Conservation (phyloP, 805 yeast genomes). For the Cyberlindnera veronae region DNA sequence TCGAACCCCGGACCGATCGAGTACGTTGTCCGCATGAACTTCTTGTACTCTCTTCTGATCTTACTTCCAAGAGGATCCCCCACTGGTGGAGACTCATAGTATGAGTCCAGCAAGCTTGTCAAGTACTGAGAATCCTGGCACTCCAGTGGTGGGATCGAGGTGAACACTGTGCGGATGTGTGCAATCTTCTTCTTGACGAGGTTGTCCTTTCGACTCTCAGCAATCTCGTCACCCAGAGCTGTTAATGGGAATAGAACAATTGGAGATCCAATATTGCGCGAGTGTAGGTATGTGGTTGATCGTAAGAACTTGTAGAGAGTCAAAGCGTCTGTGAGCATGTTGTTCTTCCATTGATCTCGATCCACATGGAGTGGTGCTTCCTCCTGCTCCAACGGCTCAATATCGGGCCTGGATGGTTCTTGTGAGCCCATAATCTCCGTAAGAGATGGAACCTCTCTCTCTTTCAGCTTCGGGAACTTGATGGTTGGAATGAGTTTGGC, state of each 20-base stretch:
- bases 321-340: constrained; percentile 22
- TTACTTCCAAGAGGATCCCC: neutral
- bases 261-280: constrained; percentile 18
- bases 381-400: neutral
- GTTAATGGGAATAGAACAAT: constrained; percentile 21
- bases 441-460: constrained; percentile 12
- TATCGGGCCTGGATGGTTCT: neutral
- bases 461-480: constrained; percentile 13
- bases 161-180: constrained; percentile 17
- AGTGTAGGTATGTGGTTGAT: constrained; percentile 10
- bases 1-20: constrained; percentile 18
- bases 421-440: constrained; percentile 4
- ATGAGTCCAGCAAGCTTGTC: constrained; percentile 14
- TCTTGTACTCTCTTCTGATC: constrained; percentile 23
- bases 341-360: constrained; percentile 10
- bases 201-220: constrained; percentile 20
- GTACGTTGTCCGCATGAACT: constrained; percentile 22
- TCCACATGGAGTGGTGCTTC: constrained; percentile 5
- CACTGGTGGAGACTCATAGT: neutral
- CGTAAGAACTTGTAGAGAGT: constrained; percentile 19
- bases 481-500: constrained; percentile 5
- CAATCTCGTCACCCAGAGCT: constrained; percentile 20
- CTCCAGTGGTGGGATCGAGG: constrained; percentile 22
- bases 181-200: constrained; percentile 21
- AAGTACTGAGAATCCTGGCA: constrained; percentile 15